Conservation (phyloP, 1,139 yeast species). For the Suhomyces chickasaworum region DNA sequence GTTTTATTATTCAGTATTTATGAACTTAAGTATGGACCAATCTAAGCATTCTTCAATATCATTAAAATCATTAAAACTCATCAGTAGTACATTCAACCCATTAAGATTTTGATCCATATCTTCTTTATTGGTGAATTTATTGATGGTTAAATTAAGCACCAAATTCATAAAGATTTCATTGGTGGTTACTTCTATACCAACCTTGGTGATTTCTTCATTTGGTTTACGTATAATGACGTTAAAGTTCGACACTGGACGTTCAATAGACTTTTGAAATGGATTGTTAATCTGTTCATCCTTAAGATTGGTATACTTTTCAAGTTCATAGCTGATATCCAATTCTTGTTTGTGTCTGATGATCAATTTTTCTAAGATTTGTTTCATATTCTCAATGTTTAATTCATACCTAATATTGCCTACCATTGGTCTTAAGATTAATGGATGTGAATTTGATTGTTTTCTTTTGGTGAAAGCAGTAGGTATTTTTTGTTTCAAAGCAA, state of each 20-base stretch:
- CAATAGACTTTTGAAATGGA: slow-evolving; percentile 45
- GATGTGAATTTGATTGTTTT: slow-evolving; percentile 51
- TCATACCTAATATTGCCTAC: slow-evolving; percentile 72
- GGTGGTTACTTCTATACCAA: slow-evolving; percentile 38
- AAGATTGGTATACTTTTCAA: slow-evolving; percentile 32
- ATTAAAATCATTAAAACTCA: slow-evolving; percentile 56
- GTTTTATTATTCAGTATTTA: slow-evolving; percentile 17
- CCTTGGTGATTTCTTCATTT: slow-evolving; percentile 21
- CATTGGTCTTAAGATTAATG: slow-evolving; percentile 62
- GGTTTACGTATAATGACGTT: slow-evolving; percentile 20
- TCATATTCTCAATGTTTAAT: slow-evolving; percentile 45
- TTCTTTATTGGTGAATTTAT: slow-evolving; percentile 33
- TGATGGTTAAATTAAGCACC: slow-evolving; percentile 35
- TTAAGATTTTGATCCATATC: slow-evolving; percentile 34
- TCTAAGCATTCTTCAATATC: slow-evolving; percentile 68
- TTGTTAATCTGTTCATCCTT: slow-evolving; percentile 22
- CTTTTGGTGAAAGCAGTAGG: slow-evolving; percentile 55
- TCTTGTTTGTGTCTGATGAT: slow-evolving; percentile 21
- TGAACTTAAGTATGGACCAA: slow-evolving; percentile 54
- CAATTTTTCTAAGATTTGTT: slow-evolving; percentile 41
- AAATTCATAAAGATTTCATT: slow-evolving; percentile 46
- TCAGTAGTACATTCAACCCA: slow-evolving; percentile 45
- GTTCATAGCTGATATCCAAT: slow-evolving; percentile 22
- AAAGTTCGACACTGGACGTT: slow-evolving; percentile 36
- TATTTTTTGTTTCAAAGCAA: slow-evolving; percentile 47